Evolutionary conservation across 73 alveolate genomes (phyloP).

Genomic region (Tetrahymena thermophila): DNA sequence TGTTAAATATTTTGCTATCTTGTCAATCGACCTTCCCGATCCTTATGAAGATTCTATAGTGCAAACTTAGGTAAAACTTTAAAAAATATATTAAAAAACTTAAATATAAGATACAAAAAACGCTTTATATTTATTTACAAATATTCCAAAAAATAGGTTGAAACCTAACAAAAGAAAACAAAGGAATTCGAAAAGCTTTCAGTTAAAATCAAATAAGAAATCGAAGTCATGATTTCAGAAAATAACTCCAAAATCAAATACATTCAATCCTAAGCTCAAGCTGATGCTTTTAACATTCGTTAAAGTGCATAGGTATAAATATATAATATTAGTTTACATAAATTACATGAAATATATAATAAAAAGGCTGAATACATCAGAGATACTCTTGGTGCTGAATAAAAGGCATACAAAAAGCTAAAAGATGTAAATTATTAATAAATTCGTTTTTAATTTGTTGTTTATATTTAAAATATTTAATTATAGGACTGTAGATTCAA

Average conservation of each 20-base stretch:
- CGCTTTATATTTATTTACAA: background rate
- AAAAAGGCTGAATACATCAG: background rate
- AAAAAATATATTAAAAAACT: background rate
- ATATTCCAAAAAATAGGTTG: background rate
- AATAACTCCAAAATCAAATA: slow-evolving; percentile 12
- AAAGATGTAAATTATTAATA: background rate
- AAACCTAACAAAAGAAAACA: slow-evolving; percentile 19
- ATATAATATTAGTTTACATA: too few species aligned
- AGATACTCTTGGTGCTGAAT: slow-evolving; percentile 22
- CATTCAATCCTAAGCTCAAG: slow-evolving; percentile 13
- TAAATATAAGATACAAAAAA: background rate
- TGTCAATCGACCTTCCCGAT: slow-evolving; percentile 31
- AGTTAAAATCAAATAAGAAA: slow-evolving; percentile 18
- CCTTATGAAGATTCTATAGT: slow-evolving; percentile 33
- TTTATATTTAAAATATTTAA: background rate
- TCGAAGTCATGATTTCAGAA: slow-evolving; percentile 24
- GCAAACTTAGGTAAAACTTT: background rate
- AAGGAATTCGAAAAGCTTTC: slow-evolving; percentile 37
- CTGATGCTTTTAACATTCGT: slow-evolving; percentile 16
- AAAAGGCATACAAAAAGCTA: slow-evolving; percentile 1
- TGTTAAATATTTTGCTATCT: slow-evolving; percentile 9
- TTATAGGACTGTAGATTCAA: background rate
- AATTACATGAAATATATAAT: background rate
- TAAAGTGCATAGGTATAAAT: background rate
- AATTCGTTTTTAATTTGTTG: background rate